Conservation (phyloP, 768 basidiomycete genomes). For the Sarcomyxa edulis region DNA sequence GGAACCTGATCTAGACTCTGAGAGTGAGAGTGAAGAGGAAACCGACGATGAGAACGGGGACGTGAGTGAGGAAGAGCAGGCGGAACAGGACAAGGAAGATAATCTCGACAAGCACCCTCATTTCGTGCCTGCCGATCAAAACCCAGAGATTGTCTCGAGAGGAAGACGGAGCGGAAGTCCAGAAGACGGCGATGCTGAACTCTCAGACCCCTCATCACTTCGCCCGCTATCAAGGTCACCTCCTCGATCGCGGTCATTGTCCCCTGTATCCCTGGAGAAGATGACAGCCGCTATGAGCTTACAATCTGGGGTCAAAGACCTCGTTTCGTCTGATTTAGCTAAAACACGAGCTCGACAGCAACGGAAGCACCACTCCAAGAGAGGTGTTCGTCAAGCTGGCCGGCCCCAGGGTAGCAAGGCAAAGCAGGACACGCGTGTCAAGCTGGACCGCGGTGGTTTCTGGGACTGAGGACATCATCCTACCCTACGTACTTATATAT, state of each 20-base stretch:
- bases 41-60: constrained; percentile 28
- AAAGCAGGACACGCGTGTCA: constrained; percentile 69
- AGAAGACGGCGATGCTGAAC: constrained; percentile 12
- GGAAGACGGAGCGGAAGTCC: not conserved
- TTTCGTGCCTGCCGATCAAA: too few relatives aligned
- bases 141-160: constrained; percentile 21
- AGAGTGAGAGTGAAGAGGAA: constrained; percentile 18
- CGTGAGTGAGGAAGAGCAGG: constrained; percentile 29
- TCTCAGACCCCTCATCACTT: constrained; percentile 22
- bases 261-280: constrained; percentile 33
- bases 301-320: constrained; percentile 41
- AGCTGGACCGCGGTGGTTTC: constrained; percentile 50
- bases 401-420: constrained; percentile 80
- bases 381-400: constrained; percentile 55
- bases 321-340: constrained; percentile 57
- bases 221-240: constrained; percentile 43
- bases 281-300: constrained; percentile 35
- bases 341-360: constrained; percentile 58
- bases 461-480: constrained; percentile 42
- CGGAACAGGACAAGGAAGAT: constrained; percentile 19
- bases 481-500: constrained; percentile 2
- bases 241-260: constrained; percentile 43
- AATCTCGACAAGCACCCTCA: constrained; percentile 20
- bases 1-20: constrained; percentile 25
- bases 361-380: constrained; percentile 76